Conservation (phyloP, 768 basidiomycete genomes). For the Xanthoconium stramineum region DNA sequence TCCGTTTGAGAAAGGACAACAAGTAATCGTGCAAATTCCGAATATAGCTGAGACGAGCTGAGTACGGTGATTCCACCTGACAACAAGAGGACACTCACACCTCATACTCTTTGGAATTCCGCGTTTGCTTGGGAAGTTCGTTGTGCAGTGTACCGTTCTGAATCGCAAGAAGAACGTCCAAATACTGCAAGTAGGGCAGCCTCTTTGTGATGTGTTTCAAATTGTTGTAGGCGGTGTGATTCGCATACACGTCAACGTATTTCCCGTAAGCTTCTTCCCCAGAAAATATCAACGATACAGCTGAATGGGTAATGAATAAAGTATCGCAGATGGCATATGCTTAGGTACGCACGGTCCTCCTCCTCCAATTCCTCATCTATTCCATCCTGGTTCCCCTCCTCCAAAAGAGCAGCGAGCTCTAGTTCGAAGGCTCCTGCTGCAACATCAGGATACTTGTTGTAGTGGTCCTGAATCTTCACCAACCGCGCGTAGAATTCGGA, state of each 20-base stretch:
- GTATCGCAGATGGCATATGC: background rate
- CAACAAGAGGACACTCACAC: conserved; percentile 44
- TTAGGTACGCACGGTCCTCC: conserved; percentile 72
- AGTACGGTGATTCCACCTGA: conserved; percentile 7
- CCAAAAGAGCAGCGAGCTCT: conserved; percentile 78
- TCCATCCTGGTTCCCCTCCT: conserved; percentile 68
- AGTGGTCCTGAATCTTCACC: conserved; percentile 94
- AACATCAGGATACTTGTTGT: conserved; percentile 93
- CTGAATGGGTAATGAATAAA: conserved; percentile 36
- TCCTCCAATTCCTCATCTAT: conserved; percentile 70
- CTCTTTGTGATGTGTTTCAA: conserved; percentile 81
- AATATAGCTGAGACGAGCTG: conserved; percentile 61
- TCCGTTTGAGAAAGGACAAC: conserved; percentile 79
- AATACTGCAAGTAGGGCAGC: conserved; percentile 88
- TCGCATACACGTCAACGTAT: conserved; percentile 88
- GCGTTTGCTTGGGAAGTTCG: conserved; percentile 66
- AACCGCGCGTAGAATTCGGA: conserved; percentile 95
- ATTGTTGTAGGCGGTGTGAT: conserved; percentile 88
- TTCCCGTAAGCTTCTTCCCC: conserved; percentile 95
- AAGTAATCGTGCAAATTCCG: conserved; percentile 79
- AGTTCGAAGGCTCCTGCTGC: conserved; percentile 76
- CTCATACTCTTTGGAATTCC: conserved; percentile 75
- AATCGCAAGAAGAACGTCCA: conserved; percentile 76
- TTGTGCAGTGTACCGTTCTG: conserved; percentile 59
- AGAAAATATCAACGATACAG: conserved; percentile 83